A percentile compares a stretch with the other conserved stretches of the same genome.
These are phyloP conservation scores for Rhizopogon vesiculosus DNA, from an alignment of 768 basidiomycete genomes.

Conservation along the genomic window DNA sequence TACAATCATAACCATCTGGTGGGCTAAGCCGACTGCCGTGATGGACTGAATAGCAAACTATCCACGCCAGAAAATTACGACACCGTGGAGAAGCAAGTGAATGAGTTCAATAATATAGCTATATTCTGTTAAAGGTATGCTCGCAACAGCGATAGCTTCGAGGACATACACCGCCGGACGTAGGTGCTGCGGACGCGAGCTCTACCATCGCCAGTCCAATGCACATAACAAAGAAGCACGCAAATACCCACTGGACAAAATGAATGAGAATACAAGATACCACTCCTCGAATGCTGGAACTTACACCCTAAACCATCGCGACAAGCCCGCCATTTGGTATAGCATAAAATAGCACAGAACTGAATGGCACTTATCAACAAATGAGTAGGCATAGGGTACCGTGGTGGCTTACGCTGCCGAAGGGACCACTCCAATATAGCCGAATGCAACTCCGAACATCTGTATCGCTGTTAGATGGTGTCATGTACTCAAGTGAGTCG, in stretches of 20 bases:
- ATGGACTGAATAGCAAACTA: slow-evolving; percentile 50
- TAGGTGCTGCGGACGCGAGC: slow-evolving; percentile 64
- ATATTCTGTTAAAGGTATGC: background rate
- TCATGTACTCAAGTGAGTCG: background rate
- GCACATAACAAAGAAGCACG: slow-evolving; percentile 55
- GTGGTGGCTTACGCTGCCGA: slow-evolving; percentile 4
- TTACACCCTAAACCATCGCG: slow-evolving; percentile 9
- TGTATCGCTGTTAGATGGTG: background rate
- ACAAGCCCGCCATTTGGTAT: slow-evolving; percentile 6
- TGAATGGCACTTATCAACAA: background rate
- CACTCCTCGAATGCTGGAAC: background rate
- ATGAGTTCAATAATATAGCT: slow-evolving; percentile 53
- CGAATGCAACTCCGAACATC: slow-evolving; percentile 27
- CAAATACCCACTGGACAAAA: slow-evolving; percentile 54
- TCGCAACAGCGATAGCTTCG: background rate
- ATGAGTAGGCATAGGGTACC: background rate
- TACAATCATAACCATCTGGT: slow-evolving; percentile 41
- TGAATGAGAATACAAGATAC: background rate
- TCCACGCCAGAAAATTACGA: slow-evolving; percentile 47
- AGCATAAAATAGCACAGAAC: slow-evolving; percentile 4
- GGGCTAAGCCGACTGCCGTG: slow-evolving; percentile 36
- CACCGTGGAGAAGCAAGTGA: slow-evolving; percentile 36
- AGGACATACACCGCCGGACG: slow-evolving; percentile 57
- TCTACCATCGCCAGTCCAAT: slow-evolving; percentile 69
- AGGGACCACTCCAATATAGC: slow-evolving; percentile 24